Evolutionary conservation across 495 filamentous ascomycete species (phyloP), one percentile per base, ranked within the genome.

Genomic region (Friedmanniomyces endolithicus): DNA sequence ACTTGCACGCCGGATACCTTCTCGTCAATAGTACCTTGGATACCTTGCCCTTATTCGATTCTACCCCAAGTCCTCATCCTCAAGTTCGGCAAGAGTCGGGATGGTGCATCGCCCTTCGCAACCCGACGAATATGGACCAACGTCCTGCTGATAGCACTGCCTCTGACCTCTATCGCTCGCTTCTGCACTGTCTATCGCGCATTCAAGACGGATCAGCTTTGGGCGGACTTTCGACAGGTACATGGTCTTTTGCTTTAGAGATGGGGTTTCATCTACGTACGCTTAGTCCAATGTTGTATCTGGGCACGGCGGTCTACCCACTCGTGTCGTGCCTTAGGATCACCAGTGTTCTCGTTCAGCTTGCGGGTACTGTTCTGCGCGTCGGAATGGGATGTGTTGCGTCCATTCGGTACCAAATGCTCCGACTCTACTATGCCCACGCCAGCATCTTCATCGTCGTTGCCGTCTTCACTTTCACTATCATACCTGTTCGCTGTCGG

Each of bases 261-360:
- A 48, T 2, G n/a, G 37, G 27, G 14, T 35, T 12, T 50, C 33
- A 50, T 31, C 25, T 43, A 52, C 50, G 22, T 52, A 52, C 50
- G 39, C 16, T 44, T 31, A 52, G 50, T 22, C 14, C 14, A n/a
- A 11, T 54, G 19, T 11, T 25, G 9, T 11, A 54, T n/a, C 9
- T 25, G 11, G 2, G 53, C 53, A 2, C 53, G 19, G 6, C 48
- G 53, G 24, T 55, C 53, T 6, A 55, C 53, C 53, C 53, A 55
- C 29, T 55, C 53, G 6, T 29, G 44, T 35, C 53, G 11, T 3
- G 39, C 47, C 44, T 25, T 41, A 6, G 37, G 37, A 14, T 14
- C 37, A 14, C 37, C 12, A 16, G 3, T 47, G 6, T 19, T 17
- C 22, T 47, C 51, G 22, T 31, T 14, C 29, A 6, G 7, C 1